A percentile compares a stretch with the other conserved stretches of the same genome.
phyloP scores from a whole-genome alignment of 2,329 filamentous ascomycete genomes.

The Cladosporium colombiae region DNA sequence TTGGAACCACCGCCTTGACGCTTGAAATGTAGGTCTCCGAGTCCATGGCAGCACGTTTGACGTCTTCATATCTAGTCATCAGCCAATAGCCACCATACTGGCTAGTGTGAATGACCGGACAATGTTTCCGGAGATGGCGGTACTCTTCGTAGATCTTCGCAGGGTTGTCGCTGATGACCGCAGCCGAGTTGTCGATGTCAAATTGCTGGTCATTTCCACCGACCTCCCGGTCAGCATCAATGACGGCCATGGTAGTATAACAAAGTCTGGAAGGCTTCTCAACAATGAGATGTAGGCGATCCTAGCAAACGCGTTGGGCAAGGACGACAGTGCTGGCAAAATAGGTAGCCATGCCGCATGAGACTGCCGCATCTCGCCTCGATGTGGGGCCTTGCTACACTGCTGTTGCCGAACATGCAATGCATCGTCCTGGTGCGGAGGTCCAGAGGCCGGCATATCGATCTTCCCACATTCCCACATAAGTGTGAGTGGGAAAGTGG shows the following conservation, averaged over 20 bases:
- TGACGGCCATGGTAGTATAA: neutral
- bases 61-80: slow-evolving; percentile 5
- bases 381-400: neutral
- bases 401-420: neutral
- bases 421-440: neutral
- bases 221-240: neutral
- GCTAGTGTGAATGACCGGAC: neutral
- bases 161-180: slow-evolving; percentile 1
- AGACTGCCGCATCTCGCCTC: neutral
- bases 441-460: neutral
- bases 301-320: neutral
- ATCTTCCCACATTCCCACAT: neutral
- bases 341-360: neutral
- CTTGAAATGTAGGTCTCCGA: slow-evolving; percentile 3
- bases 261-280: neutral
- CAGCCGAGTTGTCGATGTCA: slow-evolving; percentile 1
- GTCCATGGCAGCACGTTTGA: slow-evolving; percentile 4
- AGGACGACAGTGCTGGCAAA: neutral
- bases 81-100: slow-evolving; percentile 9
- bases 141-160: slow-evolving; percentile 6
- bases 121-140: neutral
- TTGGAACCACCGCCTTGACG: slow-evolving; percentile 1
- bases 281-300: neutral
- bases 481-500: neutral
- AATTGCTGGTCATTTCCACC: neutral